A percentile compares a stretch with the other conserved stretches of the same genome.
phyloP scores from a whole-genome alignment of 495 filamentous ascomycete species.

The Daldinia loculata region DNA sequence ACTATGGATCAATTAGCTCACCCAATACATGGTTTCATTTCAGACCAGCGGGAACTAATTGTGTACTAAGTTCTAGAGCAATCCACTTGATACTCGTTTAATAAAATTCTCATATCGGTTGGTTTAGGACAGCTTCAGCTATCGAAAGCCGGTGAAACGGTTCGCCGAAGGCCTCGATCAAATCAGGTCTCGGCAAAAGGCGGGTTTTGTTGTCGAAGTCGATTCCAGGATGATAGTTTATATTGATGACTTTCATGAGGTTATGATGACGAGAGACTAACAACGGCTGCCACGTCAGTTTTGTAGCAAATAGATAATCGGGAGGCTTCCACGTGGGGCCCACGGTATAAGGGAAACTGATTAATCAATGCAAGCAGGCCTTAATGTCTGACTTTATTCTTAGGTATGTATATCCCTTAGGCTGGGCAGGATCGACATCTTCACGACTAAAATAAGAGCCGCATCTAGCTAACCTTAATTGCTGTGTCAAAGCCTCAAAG shows the following conservation, averaged over 20 bases:
- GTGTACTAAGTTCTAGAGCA: constrained; percentile 26
- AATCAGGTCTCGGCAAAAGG: constrained; percentile 13
- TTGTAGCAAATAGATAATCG: constrained; percentile 42
- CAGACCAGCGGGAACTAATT: constrained; percentile 28
- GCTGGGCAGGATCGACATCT: constrained; percentile 22
- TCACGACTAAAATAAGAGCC: constrained; percentile 32
- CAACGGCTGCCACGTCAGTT: constrained; percentile 16
- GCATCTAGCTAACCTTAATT: constrained; percentile 28
- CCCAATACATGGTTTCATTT: constrained; percentile 17
- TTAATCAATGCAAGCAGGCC: constrained; percentile 24
- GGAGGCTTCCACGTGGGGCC: constrained; percentile 38
- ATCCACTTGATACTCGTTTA: constrained; percentile 27
- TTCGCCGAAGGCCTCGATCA: not conserved
- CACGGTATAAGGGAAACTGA: not conserved
- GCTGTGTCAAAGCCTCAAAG: not conserved
- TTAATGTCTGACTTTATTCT: constrained; percentile 2
- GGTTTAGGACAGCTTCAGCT: constrained; percentile 1
- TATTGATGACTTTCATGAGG: constrained; percentile 17
- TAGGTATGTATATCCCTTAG: constrained; percentile 7
- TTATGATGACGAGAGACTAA: constrained; percentile 25
- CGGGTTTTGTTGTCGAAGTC: not conserved
- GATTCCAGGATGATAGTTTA: constrained; percentile 17
- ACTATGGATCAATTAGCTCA: constrained; percentile 25
- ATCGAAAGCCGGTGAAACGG: not conserved
- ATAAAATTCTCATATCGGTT: constrained; percentile 30